Evolutionary conservation across 2,329 filamentous ascomycete genomes (phyloP).

Genomic region (Fusarium sp.): DNA sequence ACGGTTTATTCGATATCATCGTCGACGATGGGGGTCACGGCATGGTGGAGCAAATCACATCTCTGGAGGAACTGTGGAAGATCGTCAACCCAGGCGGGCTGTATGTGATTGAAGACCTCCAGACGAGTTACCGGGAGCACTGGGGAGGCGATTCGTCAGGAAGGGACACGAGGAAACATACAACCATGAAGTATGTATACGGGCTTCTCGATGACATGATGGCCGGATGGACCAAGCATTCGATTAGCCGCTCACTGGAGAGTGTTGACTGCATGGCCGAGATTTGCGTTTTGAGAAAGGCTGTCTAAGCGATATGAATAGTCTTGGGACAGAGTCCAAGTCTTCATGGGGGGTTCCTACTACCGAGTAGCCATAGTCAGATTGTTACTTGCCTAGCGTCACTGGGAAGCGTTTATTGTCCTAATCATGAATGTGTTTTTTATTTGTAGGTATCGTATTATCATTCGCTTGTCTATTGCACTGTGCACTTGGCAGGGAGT

Average conservation of each 20-base stretch:
- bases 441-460: conserved; percentile 31
- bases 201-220: conserved; percentile 42
- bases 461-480: conserved; percentile 59
- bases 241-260: conserved; percentile 38
- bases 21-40: conserved; percentile 52
- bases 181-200: conserved; percentile 43
- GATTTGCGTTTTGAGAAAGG: conserved; percentile 28
- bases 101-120: conserved; percentile 50
- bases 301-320: not conserved
- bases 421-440: conserved; percentile 16
- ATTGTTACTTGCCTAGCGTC: not conserved
- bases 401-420: not conserved
- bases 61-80: conserved; percentile 49
- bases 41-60: conserved; percentile 51
- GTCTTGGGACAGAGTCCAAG: not conserved
- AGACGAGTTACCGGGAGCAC: conserved; percentile 41
- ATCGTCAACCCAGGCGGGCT: conserved; percentile 49
- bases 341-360: not conserved
- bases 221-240: conserved; percentile 29
- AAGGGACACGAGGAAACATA: conserved; percentile 35
- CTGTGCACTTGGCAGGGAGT: conserved; percentile 74
- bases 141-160: conserved; percentile 41
- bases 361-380: not conserved
- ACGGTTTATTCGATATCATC: conserved; percentile 50
- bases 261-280: conserved; percentile 45